phyloP scores from a whole-genome alignment of 2,329 filamentous ascomycete genomes.

The Botrytis tulipae region DNA sequence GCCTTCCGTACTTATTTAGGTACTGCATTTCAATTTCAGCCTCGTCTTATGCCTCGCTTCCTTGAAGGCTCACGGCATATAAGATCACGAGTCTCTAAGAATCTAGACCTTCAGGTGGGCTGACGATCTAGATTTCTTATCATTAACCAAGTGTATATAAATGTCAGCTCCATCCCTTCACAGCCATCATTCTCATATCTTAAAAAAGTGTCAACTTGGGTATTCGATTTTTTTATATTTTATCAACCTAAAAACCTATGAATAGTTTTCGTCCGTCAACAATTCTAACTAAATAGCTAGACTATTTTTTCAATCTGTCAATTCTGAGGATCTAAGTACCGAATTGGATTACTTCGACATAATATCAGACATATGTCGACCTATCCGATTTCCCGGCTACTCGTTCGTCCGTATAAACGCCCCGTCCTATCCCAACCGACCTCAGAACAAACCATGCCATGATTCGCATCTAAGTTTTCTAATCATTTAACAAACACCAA shows the following conservation, averaged over 20 bases:
- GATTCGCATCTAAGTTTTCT: constrained; percentile 14
- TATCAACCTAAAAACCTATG: background rate
- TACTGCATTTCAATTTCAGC: background rate
- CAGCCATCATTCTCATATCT: background rate
- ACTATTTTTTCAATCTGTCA: background rate
- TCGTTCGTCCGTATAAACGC: background rate
- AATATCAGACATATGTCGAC: background rate
- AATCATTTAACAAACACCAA: constrained; percentile 5
- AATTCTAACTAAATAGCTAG: background rate
- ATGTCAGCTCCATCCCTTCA: background rate
- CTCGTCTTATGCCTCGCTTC: background rate
- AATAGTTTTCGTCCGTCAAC: background rate
- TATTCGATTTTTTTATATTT: constrained; percentile 1
- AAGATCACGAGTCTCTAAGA: constrained; percentile 1
- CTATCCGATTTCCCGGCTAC: background rate
- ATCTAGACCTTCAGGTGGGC: constrained; percentile 17
- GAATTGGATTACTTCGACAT: background rate
- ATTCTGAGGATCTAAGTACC: background rate
- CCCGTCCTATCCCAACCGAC: background rate
- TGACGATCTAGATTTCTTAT: constrained; percentile 15
- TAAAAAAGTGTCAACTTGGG: too few relatives aligned
- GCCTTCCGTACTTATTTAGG: background rate
- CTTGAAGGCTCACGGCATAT: constrained; percentile 12
- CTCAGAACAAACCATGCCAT: background rate
- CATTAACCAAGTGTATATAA: constrained; percentile 1